Evolutionary conservation across 78 protist genomes (phyloP).

Genomic region (Dictyostelium discoideum): DNA sequence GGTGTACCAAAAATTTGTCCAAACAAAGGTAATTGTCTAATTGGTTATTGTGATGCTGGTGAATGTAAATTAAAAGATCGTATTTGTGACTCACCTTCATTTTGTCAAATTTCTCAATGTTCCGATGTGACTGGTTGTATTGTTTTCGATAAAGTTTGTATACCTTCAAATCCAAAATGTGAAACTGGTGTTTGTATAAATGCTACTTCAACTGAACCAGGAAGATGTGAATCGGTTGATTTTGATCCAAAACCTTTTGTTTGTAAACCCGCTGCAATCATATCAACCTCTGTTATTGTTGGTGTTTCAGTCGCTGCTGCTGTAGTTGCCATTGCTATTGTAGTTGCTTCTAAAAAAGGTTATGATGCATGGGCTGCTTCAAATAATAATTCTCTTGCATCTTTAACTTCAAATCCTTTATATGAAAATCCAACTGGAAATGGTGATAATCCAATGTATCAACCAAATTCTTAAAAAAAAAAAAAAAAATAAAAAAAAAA

Average conservation of each 20-base stretch:
- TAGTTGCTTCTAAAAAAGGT: constrained; percentile 56
- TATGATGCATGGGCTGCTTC: constrained; percentile 10
- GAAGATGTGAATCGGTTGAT: constrained; percentile 11
- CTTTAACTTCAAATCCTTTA: constrained; percentile 26
- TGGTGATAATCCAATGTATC: not conserved
- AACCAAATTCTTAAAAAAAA: not conserved
- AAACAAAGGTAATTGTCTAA: not conserved
- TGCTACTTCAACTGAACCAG: not conserved
- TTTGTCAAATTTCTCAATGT: constrained; percentile 37
- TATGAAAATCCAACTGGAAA: constrained; percentile 26
- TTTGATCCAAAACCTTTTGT: constrained; percentile 52
- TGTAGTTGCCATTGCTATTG: constrained; percentile 46
- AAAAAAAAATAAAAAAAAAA: no score
- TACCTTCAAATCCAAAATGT: constrained; percentile 37
- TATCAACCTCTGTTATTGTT: constrained; percentile 3
- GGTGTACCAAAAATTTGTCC: constrained; percentile 11
- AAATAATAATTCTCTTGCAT: not conserved
- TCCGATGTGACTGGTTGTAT: constrained; percentile 42
- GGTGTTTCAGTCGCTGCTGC: constrained; percentile 48
- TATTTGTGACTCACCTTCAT: not conserved
- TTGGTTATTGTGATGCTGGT: constrained; percentile 4
- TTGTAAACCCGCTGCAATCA: constrained; percentile 60
- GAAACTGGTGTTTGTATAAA: constrained; percentile 37
- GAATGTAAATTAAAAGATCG: not conserved
- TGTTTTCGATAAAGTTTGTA: not conserved